Conservation (phyloP, 2,329 filamentous ascomycete genomes). For the Parascedosporium putredinis region DNA sequence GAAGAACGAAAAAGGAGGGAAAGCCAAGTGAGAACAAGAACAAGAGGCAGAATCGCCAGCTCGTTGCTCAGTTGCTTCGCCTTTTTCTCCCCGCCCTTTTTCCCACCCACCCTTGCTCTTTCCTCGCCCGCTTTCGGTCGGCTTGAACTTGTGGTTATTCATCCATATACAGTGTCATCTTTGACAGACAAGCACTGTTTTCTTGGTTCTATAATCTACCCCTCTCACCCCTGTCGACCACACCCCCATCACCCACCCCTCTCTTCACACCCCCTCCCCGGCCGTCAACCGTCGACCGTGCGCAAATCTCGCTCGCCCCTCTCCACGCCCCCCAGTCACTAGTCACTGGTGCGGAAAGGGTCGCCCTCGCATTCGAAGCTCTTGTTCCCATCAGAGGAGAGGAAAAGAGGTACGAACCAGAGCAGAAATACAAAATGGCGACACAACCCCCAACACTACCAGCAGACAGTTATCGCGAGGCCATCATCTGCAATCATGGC, state of each 20-base stretch:
- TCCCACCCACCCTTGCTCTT: not conserved
- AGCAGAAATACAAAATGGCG: constrained; percentile 42
- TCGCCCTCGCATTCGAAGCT: constrained; percentile 8
- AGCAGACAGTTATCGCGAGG: constrained; percentile 29
- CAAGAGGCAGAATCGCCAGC: no score
- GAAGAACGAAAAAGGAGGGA: not conserved
- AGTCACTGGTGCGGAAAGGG: constrained; percentile 8
- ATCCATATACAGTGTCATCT: constrained; percentile 3
- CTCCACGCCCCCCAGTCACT: constrained; percentile 7
- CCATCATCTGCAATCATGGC: constrained; percentile 45
- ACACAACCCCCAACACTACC: constrained; percentile 50
- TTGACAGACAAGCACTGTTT: not conserved
- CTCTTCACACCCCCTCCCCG: constrained; percentile 13
- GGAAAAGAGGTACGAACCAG: not conserved
- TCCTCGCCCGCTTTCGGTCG: constrained; percentile 28
- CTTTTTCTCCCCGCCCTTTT: not conserved
- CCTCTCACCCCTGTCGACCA: constrained; percentile 7
- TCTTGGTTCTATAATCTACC: not conserved
- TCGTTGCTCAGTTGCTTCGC: not conserved
- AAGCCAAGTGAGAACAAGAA: not conserved
- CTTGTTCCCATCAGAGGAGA: no score
- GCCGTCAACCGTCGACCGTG: constrained; percentile 4
- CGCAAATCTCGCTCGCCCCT: constrained; percentile 11
- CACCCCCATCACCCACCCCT: no score
- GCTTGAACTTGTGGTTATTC: constrained; percentile 10